A percentile compares a stretch with the other conserved stretches of the same genome.
These are phyloP conservation scores for Cladophialophora carrionii DNA, from an alignment of 2,329 filamentous ascomycete species.

Conservation along the genomic window DNA sequence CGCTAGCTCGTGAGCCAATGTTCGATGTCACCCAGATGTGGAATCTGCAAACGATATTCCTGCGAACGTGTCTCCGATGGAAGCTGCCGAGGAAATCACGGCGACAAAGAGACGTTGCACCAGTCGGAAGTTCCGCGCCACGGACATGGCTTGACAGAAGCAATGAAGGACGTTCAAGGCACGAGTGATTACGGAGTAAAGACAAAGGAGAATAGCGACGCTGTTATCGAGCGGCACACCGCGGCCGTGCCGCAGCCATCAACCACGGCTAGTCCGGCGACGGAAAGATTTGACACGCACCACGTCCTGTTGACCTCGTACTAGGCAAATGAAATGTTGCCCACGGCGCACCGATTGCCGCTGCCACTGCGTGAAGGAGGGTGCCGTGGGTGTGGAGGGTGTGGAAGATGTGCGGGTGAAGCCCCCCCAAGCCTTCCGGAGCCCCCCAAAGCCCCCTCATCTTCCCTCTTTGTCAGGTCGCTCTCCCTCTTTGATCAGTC, in stretches of 20 bases:
- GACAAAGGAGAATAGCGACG: background rate
- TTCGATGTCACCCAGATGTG: conserved; percentile 5
- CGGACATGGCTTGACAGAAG: background rate
- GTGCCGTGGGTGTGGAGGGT: background rate
- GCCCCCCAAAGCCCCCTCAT: background rate
- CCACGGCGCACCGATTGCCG: background rate
- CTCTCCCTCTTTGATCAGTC: conserved; percentile 5
- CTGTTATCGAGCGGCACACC: conserved; percentile 3
- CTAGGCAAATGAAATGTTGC: background rate
- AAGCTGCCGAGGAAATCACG: conserved; percentile 1
- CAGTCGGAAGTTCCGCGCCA: background rate
- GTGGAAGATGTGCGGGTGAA: background rate
- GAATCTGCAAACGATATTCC: conserved; percentile 13
- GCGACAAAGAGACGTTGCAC: conserved; percentile 7
- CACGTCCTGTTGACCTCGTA: background rate
- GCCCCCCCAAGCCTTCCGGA: background rate
- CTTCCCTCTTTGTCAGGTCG: conserved; percentile 1
- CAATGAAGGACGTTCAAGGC: background rate
- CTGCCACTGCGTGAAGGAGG: conserved; percentile 1
- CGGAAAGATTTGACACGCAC: background rate
- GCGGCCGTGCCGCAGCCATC: background rate
- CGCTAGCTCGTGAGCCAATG: conserved; percentile 3
- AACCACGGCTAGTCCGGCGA: background rate
- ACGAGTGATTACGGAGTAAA: background rate
- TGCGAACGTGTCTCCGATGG: conserved; percentile 5